Evolutionary conservation across 192 early-diverging fungal species (phyloP), one percentile per base, ranked within the genome.

Genomic region (Coemansia sp.): DNA sequence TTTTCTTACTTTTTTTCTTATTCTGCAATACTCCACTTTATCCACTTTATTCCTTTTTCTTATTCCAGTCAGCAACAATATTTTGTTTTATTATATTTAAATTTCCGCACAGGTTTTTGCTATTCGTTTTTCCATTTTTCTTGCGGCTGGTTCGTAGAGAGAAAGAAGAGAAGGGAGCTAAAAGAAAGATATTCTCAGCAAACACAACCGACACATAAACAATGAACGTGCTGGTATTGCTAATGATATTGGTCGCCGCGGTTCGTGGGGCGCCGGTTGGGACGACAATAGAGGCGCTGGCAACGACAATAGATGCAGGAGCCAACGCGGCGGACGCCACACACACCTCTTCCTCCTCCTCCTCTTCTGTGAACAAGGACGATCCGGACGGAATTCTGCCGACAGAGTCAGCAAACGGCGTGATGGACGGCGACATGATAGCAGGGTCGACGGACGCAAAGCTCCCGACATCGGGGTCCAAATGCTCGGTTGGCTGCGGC

Each of bases 401-500:
- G 10, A 38, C 16, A 37, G 44, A 43, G 15, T 57, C 65, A 8
- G 42, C 40, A 9, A 53, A 54, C 11, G 65, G 57, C 12, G n/a
- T 48, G 9, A 59, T 18, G 37, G 61, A 62, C 61, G 45, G 10
- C 61, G 61, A 47, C 61, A 38, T 62, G 42, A 62, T 59, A 38
- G 57, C 57, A 9, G 57, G 57, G 39, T 40, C 57, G 39, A 59
- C 38, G 1, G n/a, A 38, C 16, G 15, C 11, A 10, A 38, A 5
- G 39, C 15, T 59, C 37, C 57, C 57, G 12, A 59, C 57, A 1
- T 26, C 57, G 16, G 57, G 57, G 16, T 53, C 74, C 52, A 73
- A 70, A 47, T 81, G 79, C 74, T 67, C 70, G 39, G 65, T 72
- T 6, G 79, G 79, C 9, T 81, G 79, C 42, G 74, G 74, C 21